These are phyloP conservation scores for Scheffersomyces illinoinensis DNA, from an alignment of 1,139 yeast species.

Conservation along the genomic window DNA sequence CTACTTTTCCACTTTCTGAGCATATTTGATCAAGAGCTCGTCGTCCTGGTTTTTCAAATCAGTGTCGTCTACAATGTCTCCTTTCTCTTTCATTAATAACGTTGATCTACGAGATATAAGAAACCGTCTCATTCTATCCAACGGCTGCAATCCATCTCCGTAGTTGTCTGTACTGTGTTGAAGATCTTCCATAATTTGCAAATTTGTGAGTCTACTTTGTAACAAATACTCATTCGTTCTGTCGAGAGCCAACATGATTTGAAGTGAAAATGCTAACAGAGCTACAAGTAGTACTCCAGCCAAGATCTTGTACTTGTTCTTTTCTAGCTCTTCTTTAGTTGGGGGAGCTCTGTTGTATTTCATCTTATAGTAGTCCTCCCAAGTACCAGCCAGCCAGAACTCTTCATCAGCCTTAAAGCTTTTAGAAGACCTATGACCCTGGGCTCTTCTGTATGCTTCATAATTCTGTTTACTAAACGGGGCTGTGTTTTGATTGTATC, in stretches of 20 bases:
- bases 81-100: constrained; percentile 21
- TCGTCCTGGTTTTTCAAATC: constrained; percentile 24
- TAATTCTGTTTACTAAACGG: constrained; percentile 14
- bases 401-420: constrained; percentile 40
- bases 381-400: constrained; percentile 68
- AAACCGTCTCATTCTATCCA: constrained; percentile 57
- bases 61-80: constrained; percentile 12
- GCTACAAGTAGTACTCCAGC: constrained; percentile 43
- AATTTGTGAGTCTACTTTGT: constrained; percentile 36
- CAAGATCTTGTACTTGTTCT: constrained; percentile 48
- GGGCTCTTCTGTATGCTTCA: constrained; percentile 37
- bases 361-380: constrained; percentile 66
- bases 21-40: constrained; percentile 33
- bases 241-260: constrained; percentile 45
- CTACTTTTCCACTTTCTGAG: constrained; percentile 15
- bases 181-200: constrained; percentile 49
- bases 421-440: constrained; percentile 37
- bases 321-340: constrained; percentile 42
- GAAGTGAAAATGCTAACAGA: constrained; percentile 42
- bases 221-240: constrained; percentile 31
- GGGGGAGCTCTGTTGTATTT: constrained; percentile 39
- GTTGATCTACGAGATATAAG: constrained; percentile 56
- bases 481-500: constrained; percentile 6
- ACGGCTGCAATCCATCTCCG: constrained; percentile 51
- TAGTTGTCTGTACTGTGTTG: constrained; percentile 51